Evolutionary conservation across 208 protist species (phyloP), one percentile per base, ranked within the genome.

Genomic region (Trypanosoma cruzi): DNA sequence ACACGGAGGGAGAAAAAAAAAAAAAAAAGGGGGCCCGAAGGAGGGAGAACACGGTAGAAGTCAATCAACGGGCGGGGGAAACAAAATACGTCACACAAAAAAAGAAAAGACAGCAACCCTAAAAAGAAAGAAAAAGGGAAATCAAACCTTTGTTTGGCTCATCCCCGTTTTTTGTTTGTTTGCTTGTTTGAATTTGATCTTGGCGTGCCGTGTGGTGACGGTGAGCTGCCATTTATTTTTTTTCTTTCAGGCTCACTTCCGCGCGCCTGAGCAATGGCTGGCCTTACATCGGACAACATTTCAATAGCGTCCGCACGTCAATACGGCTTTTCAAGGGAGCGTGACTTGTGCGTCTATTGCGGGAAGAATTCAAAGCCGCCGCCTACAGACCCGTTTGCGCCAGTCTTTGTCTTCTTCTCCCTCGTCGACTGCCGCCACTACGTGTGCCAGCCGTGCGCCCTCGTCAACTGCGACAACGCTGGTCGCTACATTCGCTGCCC

Each of bases 381-480:
- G 2, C 64, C 80, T 14, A 73, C 68, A 24, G 90, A 96, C 74
- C 90, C 86, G 20, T 75, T 85, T 71, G 90, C 90, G 3, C 90
- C 90, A 6, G 79, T 92, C 55, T 96, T 96, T 67, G 82, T 84
- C 44, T 92, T 96, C 68, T 96, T 96, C 77, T 93, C 88, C 22
- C 88, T 96, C 20, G 80, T 93, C 2, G 87, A 96, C 77, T 96
- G 90, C 72, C 83, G 85, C n/a, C 90, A 96, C 75, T 93, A 93
- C 75, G 88, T 82, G 22, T 96, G 90, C 56, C 90, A 96, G 78
- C 90, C 90, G n/a, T 96, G 90, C 66, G 90, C 90, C 7, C 77
- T 96, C 36, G 90, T 96, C 20, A 65, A 92, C 71, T 93, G 84
- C 65, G 84, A 93, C 63, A 88, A 92, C 60, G 86, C 81, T 0